Evolutionary conservation across 2,329 filamentous ascomycete genomes (phyloP), one percentile per base, ranked within the genome.

Genomic region (Sordariomycetes sp.): DNA sequence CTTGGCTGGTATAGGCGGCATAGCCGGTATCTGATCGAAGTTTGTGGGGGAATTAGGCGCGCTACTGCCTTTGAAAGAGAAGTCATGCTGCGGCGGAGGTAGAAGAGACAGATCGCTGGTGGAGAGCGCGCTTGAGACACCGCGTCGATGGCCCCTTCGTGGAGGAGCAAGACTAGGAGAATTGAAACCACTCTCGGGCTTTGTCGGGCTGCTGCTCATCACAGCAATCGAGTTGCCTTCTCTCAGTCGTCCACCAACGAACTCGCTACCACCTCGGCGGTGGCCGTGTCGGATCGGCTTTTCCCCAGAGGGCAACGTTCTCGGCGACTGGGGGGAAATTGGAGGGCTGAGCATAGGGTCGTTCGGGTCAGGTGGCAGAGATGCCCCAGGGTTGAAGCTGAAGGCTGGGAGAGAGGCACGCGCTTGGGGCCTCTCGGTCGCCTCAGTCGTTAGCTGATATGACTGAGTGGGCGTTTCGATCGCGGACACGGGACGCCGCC

Each of bases 201-300:
- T 85, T 9, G 78, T 82, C 19, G 82, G 79, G 47, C 79, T 86
- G 10, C 75, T 73, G 54, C 75, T 83, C 60, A 84, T 67, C 7
- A 75, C 60, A 8, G 72, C 70, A 32, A 77, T 75, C 1, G 70
- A 64, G 31, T 70, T 73, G 10, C 73, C 61, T 57, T 68, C 57
- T 46, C 75, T 64, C 44, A 71, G 59, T 46, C 81, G 82, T 7
- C 82, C 84, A 24, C 86, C 86, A 30, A 93, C 83, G 48, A 93
- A 87, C 53, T 94, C 87, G 53, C 87, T 94, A 19, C 79, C 82
- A 35, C 83, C 83, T 48, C 88, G 75, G 47, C 80, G 72, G 54
- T 94, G 88, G 20, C 82, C 79, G 51, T 87, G 83, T 16, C 79
- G 77, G 21, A 62, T 60, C 17, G 71, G 63, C 39, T 75, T 68